These are phyloP conservation scores for Phytophthora sojae DNA, from an alignment of 352 stramenopile species.

Conservation along the genomic window DNA sequence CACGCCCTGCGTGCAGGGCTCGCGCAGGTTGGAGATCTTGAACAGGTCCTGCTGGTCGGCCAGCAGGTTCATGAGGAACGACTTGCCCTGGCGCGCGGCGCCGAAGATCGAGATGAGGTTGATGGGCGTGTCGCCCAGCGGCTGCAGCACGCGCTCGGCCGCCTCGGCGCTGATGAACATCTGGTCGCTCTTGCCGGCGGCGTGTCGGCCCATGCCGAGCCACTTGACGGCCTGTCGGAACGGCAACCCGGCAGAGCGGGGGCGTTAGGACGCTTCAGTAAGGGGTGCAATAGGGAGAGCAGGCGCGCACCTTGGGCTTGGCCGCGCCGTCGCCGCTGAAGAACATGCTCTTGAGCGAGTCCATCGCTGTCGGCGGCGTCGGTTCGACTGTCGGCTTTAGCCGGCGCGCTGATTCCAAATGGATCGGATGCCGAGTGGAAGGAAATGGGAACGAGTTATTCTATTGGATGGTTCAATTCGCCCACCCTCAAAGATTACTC, in stretches of 20 bases:
- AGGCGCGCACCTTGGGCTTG: conserved; percentile 23
- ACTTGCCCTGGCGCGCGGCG: conserved; percentile 84
- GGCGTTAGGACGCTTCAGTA: no score
- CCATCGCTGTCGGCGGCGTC: conserved; percentile 20
- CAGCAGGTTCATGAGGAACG: conserved; percentile 89
- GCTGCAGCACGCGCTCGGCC: conserved; percentile 61
- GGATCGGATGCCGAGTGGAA: no score
- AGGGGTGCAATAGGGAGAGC: background rate
- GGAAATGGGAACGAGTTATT: no score
- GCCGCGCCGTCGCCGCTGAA: conserved; percentile 30
- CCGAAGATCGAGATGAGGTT: conserved; percentile 91
- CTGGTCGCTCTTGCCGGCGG: conserved; percentile 50
- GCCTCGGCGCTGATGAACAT: conserved; percentile 81
- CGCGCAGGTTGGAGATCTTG: conserved; percentile 88
- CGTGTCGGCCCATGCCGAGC: conserved; percentile 74
- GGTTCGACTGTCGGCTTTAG: no score
- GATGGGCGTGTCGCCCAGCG: conserved; percentile 67
- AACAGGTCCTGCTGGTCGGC: conserved; percentile 88
- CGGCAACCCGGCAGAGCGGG: background rate
- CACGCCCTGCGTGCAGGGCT: conserved; percentile 88
- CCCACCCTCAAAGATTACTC: no score
- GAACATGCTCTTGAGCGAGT: conserved; percentile 49
- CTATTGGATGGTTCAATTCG: no score
- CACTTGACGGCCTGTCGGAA: conserved; percentile 82
- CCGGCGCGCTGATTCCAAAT: no score